A percentile compares a stretch with the other conserved stretches of the same genome.
Conservation (phyloP, 2,329 filamentous ascomycete genomes). For the Cladosporium sp. region DNA sequence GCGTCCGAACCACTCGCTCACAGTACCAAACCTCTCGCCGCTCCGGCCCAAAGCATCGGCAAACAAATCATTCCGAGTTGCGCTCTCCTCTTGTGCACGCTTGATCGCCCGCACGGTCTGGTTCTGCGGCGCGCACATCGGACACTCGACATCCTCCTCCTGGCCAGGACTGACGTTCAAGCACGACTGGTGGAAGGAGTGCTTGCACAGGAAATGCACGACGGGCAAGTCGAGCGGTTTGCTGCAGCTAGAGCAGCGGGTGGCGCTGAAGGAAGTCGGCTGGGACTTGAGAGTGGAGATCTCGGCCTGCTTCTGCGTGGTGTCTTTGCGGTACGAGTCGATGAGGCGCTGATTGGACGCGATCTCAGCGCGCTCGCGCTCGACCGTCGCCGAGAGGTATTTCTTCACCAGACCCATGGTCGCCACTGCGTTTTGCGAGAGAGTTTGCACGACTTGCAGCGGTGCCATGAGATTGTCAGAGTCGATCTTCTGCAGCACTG, state of each 20-base stretch:
- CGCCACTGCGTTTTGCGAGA: constrained; percentile 74
- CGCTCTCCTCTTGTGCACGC: constrained; percentile 78
- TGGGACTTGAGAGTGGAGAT: constrained; percentile 72
- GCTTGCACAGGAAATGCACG: constrained; percentile 95
- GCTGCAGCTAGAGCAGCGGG: constrained; percentile 79
- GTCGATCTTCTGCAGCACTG: constrained; percentile 80
- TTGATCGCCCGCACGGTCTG: constrained; percentile 85
- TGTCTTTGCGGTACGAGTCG: constrained; percentile 78
- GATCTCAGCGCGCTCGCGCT: constrained; percentile 83
- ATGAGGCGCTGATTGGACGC: constrained; percentile 75
- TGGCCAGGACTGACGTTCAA: constrained; percentile 55
- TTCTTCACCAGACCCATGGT: constrained; percentile 97
- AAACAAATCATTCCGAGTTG: constrained; percentile 86
- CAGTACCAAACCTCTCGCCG: constrained; percentile 70
- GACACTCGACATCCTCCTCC: constrained; percentile 71
- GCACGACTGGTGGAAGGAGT: constrained; percentile 92
- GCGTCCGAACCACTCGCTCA: constrained; percentile 91
- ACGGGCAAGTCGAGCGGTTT: constrained; percentile 77
- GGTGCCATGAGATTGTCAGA: constrained; percentile 90
- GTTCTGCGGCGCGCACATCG: constrained; percentile 78
- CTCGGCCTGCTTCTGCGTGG: constrained; percentile 72
- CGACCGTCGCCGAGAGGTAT: constrained; percentile 85
- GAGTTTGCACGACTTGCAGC: constrained; percentile 90
- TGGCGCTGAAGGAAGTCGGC: constrained; percentile 85
- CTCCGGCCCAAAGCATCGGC: constrained; percentile 71